Conservation (phyloP, 352 stramenopile species). For the Globisporangium rhizosaccharum region DNA sequence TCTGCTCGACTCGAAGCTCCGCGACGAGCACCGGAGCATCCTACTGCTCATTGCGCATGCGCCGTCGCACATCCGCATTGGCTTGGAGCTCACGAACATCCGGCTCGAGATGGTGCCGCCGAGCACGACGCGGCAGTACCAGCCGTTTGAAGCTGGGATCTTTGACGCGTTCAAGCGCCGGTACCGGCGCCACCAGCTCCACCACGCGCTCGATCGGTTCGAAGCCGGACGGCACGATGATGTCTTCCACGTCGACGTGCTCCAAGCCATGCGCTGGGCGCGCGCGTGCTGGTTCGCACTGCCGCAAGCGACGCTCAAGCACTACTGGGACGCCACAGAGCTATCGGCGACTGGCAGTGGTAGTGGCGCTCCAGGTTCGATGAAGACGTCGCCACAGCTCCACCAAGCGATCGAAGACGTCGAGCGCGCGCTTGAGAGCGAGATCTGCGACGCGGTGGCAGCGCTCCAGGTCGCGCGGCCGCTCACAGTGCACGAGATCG, state of each 20-base stretch:
- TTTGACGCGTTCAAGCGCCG: slow-evolving; percentile 44
- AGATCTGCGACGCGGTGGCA: slow-evolving; percentile 1
- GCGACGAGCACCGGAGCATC: slow-evolving; percentile 34
- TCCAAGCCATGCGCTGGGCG: slow-evolving; percentile 52
- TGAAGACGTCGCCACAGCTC: slow-evolving; percentile 8
- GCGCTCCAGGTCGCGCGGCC: slow-evolving; percentile 3
- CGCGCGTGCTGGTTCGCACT: slow-evolving; percentile 39
- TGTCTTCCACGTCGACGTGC: slow-evolving; percentile 37
- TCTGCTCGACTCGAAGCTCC: slow-evolving; percentile 41
- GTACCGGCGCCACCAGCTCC: slow-evolving; percentile 48
- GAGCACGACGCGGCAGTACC: slow-evolving; percentile 19
- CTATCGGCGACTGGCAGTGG: slow-evolving; percentile 12
- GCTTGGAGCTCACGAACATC: slow-evolving; percentile 49
- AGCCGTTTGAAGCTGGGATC: slow-evolving; percentile 38
- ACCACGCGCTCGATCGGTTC: slow-evolving; percentile 45
- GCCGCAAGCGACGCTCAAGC: slow-evolving; percentile 25
- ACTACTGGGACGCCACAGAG: slow-evolving; percentile 33
- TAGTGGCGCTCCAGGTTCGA: slow-evolving; percentile 1
- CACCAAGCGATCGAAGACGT: slow-evolving; percentile 1
- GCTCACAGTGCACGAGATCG: slow-evolving; percentile 41
- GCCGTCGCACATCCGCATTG: slow-evolving; percentile 41
- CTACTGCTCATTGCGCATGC: slow-evolving; percentile 35
- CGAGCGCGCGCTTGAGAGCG: background rate
- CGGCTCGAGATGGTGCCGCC: slow-evolving; percentile 42
- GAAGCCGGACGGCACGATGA: slow-evolving; percentile 37